Conservation (phyloP, 208 protist genomes). For the Herpetomonas tarakana region DNA sequence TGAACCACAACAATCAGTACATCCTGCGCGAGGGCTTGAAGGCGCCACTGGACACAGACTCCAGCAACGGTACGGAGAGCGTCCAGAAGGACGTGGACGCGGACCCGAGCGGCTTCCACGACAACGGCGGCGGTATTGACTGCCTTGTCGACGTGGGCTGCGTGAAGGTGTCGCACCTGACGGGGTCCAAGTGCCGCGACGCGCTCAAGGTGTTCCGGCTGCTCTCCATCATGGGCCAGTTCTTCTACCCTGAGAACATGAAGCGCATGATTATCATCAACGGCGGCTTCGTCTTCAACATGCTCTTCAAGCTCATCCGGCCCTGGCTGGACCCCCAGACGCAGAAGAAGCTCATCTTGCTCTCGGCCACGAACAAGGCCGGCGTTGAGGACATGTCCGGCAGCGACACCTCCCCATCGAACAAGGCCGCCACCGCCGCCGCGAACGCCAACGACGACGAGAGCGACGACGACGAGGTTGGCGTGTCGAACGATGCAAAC, state of each 20-base stretch:
- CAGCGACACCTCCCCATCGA: constrained; percentile 5
- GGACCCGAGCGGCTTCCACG: constrained; percentile 16
- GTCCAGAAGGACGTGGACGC: constrained; percentile 6
- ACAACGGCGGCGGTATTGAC: constrained; percentile 36
- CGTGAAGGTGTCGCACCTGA: constrained; percentile 49
- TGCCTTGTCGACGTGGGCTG: constrained; percentile 42
- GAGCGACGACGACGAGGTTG: constrained; percentile 21
- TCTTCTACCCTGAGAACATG: constrained; percentile 69
- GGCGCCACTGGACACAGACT: constrained; percentile 15
- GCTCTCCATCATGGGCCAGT: constrained; percentile 44
- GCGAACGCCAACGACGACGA: too few species aligned
- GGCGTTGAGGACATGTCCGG: constrained; percentile 24
- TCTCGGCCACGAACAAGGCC: constrained; percentile 43
- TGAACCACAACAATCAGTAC: constrained; percentile 46
- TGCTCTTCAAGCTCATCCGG: constrained; percentile 49
- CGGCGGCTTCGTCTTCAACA: constrained; percentile 44
- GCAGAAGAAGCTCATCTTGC: constrained; percentile 51
- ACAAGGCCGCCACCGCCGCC: constrained; percentile 5
- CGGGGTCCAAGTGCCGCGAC: constrained; percentile 38
- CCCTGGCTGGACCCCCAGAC: constrained; percentile 58
- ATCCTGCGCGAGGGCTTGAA: constrained; percentile 30
- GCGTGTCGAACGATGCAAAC: constrained; percentile 19
- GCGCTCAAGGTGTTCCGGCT: constrained; percentile 36
- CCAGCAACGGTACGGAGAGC: constrained; percentile 7
- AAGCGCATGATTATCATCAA: constrained; percentile 59